A percentile compares a stretch with the other conserved stretches of the same genome.
phyloP scores from a whole-genome alignment of 2,329 filamentous ascomycete genomes.

The Neofusicoccum cordaticola region DNA sequence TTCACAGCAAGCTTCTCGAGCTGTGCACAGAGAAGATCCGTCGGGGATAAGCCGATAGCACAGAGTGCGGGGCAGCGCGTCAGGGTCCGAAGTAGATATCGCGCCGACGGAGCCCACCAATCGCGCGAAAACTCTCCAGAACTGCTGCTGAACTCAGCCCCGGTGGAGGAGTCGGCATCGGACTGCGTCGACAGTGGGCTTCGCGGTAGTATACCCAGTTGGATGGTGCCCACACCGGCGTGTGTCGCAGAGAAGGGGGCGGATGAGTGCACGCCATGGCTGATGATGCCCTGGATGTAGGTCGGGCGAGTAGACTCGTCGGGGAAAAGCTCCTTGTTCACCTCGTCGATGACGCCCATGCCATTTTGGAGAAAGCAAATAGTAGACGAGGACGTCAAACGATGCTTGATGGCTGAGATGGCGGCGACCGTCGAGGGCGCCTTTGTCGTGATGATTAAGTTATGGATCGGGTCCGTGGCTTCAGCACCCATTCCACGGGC shows the following conservation, averaged over 20 bases:
- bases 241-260: slow-evolving; percentile 55
- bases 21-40: slow-evolving; percentile 68
- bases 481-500: slow-evolving; percentile 5
- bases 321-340: slow-evolving; percentile 69
- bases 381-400: slow-evolving; percentile 66
- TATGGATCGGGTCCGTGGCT: slow-evolving; percentile 56
- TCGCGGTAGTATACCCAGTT: slow-evolving; percentile 49
- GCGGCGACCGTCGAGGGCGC: slow-evolving; percentile 65
- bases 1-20: slow-evolving; percentile 76
- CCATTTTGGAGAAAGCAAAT: slow-evolving; percentile 78
- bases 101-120: slow-evolving; percentile 42
- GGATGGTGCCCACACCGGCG: slow-evolving; percentile 58
- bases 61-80: slow-evolving; percentile 61
- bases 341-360: slow-evolving; percentile 75
- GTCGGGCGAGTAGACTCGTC: slow-evolving; percentile 64
- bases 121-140: slow-evolving; percentile 22
- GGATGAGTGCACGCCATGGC: slow-evolving; percentile 53
- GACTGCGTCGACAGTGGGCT: background rate
- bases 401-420: slow-evolving; percentile 62
- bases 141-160: background rate
- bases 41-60: slow-evolving; percentile 57
- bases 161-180: slow-evolving; percentile 5
- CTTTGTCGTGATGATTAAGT: slow-evolving; percentile 78
- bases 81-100: slow-evolving; percentile 65
- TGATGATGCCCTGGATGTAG: slow-evolving; percentile 70